Base-by-base conservation (phyloP, 495 filamentous ascomycete genomes). In the Aspergillus nidulans region DNA sequence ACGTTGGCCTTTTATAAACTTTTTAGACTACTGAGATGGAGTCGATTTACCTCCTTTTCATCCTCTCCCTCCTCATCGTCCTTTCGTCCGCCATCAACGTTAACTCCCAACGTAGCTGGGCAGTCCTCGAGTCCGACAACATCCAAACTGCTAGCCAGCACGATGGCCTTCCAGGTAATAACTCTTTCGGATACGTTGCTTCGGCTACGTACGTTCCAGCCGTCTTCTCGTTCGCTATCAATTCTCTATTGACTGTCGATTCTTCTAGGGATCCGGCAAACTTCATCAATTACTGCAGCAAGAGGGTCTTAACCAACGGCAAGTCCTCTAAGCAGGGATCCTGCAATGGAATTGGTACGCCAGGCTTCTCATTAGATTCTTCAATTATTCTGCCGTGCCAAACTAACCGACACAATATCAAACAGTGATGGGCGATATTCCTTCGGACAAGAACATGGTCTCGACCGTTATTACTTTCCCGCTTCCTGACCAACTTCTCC, bases 271-370 rank as follows among this genome's bases (percentile, higher is more conserved):
- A 53, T 15, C 21, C 51, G 0, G 52, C 52, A 26, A 46, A 54
- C 41, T 54, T 54, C 52, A 54, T 54, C 42, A 54, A 54, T 20
- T 30, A 39, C 42, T 54, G 52, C 32, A 47, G 12, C 24, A 10
- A 34, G 10, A 39, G 42, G 10, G 19, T 16, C 21, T 26, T 54
- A 21, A 54, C 52, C 1, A 54, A 54, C 28, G 52, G 52, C 15
- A 16, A 25, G 16, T 20, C 30, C 30, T 25, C 38, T 6, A 3
- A 19, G 10, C 30, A 20, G 18, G 40, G 18, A 6, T 54, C 52
- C 1, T 54, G 52, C 42, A 54, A 54, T 20, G 42, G 42, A 25
- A 26, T 54, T n/a, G 42, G 52, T 54, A 40, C 36, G 26, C 26
- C 20, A 36, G 15, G 26, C 15, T 6, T 21, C 19, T 25, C 47